A percentile compares a stretch with the other conserved stretches of the same genome.
phyloP scores from a whole-genome alignment of 2,329 filamentous ascomycete species.

The Colletotrichum sp. region DNA sequence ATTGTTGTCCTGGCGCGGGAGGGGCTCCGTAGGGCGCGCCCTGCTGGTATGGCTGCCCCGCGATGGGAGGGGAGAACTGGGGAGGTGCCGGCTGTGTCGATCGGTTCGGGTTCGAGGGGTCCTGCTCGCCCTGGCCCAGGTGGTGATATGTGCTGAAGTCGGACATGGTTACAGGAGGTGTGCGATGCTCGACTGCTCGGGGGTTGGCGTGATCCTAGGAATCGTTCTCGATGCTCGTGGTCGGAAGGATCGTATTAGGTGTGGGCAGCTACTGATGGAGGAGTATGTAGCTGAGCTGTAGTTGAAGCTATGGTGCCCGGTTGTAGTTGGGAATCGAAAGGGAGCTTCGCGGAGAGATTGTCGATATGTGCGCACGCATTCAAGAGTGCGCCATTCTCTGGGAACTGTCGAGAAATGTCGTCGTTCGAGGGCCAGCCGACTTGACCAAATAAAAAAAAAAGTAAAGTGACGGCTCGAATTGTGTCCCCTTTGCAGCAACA shows the following conservation, averaged over 20 bases:
- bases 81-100: constrained; percentile 54
- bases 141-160: constrained; percentile 62
- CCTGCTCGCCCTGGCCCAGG: constrained; percentile 61
- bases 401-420: neutral
- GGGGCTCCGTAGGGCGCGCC: constrained; percentile 41
- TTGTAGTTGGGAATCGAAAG: neutral
- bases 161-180: constrained; percentile 46
- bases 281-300: neutral
- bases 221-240: neutral
- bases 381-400: constrained; percentile 18
- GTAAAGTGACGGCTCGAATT: constrained; percentile 6
- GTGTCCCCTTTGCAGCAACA: constrained; percentile 15
- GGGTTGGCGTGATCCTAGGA: neutral
- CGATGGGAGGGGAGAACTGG: constrained; percentile 62
- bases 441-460: neutral
- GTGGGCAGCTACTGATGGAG: neutral
- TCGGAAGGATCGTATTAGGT: neutral
- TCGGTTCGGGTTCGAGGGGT: constrained; percentile 60
- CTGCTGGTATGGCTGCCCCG: constrained; percentile 60
- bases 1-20: constrained; percentile 41
- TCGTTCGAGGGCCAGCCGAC: neutral
- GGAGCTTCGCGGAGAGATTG: neutral
- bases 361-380: constrained; percentile 4
- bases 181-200: neutral
- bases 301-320: constrained; percentile 8